A percentile compares a stretch with the other conserved stretches of the same genome.
Evolutionary conservation across 108 stramenopile genomes (phyloP).

Genomic region (Aureococcus anophagefferens): DNA sequence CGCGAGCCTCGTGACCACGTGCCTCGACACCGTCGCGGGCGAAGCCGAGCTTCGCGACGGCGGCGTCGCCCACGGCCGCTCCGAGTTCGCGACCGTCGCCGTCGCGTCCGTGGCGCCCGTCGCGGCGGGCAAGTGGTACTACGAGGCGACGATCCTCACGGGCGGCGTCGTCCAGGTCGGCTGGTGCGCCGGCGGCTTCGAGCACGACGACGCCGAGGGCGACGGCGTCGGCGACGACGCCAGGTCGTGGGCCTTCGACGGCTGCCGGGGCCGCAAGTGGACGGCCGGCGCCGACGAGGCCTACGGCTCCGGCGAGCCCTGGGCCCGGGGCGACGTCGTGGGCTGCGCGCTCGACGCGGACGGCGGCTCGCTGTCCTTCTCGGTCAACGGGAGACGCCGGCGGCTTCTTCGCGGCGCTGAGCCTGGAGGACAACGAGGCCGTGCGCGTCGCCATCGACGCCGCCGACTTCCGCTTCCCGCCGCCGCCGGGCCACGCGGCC

Average conservation of each 20-base stretch:
- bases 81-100: not conserved
- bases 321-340: constrained; percentile 36
- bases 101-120: not conserved
- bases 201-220: constrained; percentile 22
- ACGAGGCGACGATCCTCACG: constrained; percentile 32
- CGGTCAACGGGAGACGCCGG: constrained; percentile 25
- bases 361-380: constrained; percentile 25
- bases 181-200: constrained; percentile 32
- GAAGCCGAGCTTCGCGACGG: not conserved
- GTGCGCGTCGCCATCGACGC: constrained; percentile 29
- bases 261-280: constrained; percentile 32
- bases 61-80: not conserved
- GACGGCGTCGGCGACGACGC: constrained; percentile 42
- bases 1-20: not conserved
- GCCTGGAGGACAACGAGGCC: constrained; percentile 35
- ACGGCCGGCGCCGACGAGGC: constrained; percentile 17
- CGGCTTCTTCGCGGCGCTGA: constrained; percentile 33
- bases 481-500: not conserved
- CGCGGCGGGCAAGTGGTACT: constrained; percentile 36
- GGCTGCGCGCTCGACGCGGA: constrained; percentile 36
- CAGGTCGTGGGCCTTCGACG: constrained; percentile 42
- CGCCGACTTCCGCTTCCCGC: not conserved
- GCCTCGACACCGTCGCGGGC: not conserved
- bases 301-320: constrained; percentile 32
- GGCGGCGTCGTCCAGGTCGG: constrained; percentile 49